Evolutionary conservation across 306 rosid genomes (phyloP).

Genomic region (Macrotyloma uniflorum): DNA sequence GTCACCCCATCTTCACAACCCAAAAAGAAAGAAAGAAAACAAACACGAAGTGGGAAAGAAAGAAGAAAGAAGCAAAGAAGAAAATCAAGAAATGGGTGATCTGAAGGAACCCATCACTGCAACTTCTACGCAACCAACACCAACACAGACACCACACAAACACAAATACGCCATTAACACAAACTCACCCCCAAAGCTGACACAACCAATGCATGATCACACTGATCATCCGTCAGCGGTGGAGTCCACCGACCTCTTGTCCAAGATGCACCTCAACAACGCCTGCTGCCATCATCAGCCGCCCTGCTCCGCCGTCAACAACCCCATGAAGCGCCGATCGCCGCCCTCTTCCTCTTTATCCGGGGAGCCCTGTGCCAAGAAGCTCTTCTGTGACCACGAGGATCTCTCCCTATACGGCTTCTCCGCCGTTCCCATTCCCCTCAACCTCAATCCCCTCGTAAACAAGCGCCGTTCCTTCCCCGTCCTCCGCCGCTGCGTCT

Average conservation of each 20-base stretch:
- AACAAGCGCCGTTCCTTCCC: neutral
- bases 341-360: neutral
- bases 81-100: constrained; percentile 11
- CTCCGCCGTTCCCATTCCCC: constrained; percentile 42
- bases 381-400: constrained; percentile 31
- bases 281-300: neutral
- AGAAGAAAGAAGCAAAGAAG: neutral
- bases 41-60: too few species aligned
- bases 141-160: too few species aligned
- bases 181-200: neutral
- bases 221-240: neutral
- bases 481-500: constrained; percentile 39
- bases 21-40: neutral
- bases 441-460: neutral
- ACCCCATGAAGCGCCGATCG: constrained; percentile 42
- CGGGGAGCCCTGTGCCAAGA: constrained; percentile 39
- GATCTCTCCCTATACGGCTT: constrained; percentile 28
- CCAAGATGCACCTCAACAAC: constrained; percentile 40
- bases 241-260: constrained; percentile 24
- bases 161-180: neutral
- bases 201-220: neutral
- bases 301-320: constrained; percentile 17
- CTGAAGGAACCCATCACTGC: neutral
- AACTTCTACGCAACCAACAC: neutral
- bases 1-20: neutral